These are phyloP conservation scores for Rutstroemia sp. DNA, from an alignment of 2,329 filamentous ascomycete species.

Conservation along the genomic window DNA sequence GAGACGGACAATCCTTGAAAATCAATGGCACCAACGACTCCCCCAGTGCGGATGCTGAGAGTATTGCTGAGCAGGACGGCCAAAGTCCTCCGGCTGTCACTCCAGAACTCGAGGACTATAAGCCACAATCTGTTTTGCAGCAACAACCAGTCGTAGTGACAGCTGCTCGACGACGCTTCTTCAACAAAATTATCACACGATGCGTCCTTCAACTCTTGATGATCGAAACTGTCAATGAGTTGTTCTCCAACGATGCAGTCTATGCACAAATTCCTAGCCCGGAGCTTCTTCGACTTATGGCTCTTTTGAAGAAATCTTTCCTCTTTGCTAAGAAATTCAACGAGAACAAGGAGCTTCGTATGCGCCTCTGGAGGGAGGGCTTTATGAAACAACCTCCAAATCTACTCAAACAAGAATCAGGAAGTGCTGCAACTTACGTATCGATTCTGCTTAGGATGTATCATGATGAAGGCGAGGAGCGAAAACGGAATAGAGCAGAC, in stretches of 20 bases:
- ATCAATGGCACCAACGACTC: conserved; percentile 48
- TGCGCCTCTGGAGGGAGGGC: conserved; percentile 90
- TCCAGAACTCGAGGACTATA: conserved; percentile 66
- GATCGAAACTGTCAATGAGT: conserved; percentile 98
- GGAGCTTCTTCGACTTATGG: conserved; percentile 88
- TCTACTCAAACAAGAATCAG: conserved; percentile 91
- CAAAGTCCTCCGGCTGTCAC: conserved; percentile 21
- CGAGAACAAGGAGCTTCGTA: conserved; percentile 89
- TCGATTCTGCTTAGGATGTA: conserved; percentile 97
- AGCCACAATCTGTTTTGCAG: conserved; percentile 66
- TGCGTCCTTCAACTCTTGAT: conserved; percentile 96
- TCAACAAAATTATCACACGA: conserved; percentile 98
- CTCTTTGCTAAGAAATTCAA: conserved; percentile 97
- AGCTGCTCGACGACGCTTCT: conserved; percentile 85
- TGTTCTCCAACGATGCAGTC: conserved; percentile 95
- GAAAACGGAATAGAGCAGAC: conserved; percentile 69
- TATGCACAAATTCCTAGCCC: conserved; percentile 87
- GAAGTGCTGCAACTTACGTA: conserved; percentile 89
- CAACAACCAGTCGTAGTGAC: conserved; percentile 90
- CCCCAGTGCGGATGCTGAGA: conserved; percentile 25
- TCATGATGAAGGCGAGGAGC: conserved; percentile 76
- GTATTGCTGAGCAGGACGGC: conserved; percentile 27
- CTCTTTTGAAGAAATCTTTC: conserved; percentile 88
- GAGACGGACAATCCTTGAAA: conserved; percentile 48
- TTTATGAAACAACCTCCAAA: conserved; percentile 99